Base-by-base conservation (phyloP, 202 grass and related monocot genomes). In the Miscanthus sacchariflorus region DNA sequence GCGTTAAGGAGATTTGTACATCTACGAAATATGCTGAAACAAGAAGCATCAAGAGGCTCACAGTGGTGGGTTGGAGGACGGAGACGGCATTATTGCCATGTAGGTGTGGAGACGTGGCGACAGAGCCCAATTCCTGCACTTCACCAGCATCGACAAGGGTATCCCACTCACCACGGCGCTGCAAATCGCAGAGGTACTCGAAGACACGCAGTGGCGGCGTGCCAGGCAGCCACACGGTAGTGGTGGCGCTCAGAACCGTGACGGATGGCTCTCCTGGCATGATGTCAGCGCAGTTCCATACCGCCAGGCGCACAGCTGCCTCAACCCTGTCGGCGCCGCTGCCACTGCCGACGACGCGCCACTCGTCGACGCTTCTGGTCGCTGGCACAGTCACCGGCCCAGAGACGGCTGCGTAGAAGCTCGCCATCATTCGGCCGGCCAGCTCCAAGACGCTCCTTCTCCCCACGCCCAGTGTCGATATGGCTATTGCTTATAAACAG, bases 131-230 rank as follows among this genome's bases (percentile, higher is more conserved):
- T 63, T 89, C 86, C 61, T 88, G 42, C 89, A 95, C 72, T 0
- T 42, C 19, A 0, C 5, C 61, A 0, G 78, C 83, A 28, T 89
- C 72, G 71, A 25, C 73, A n/a, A 89, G 70, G 46, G 80, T 30
- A 39, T 95, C 90, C 93, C 95, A 98, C 21, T 95, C 86, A 18
- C 68, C 81, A 11, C 91, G 91, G 78, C n/a, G 74, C 38, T 50
- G 38, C 56, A 49, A 70, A 1, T 92, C 87, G 9, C 87, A 70
- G 43, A 98, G 78, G 86, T 93, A 98, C 44, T 91, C 81, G 4
- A 92, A 92, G 33, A 98, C 82, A n/a, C 45, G 68, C 19, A 15
- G 54, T 0, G 86, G 87, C 19, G 49, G 48, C 38, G 76, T 48
- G 33, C 35, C 68, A 0, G 91, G 93, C 11, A 98, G 85, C 91